Conservation (phyloP, 805 yeast species). For the Phaffomyces thermotolerans region DNA sequence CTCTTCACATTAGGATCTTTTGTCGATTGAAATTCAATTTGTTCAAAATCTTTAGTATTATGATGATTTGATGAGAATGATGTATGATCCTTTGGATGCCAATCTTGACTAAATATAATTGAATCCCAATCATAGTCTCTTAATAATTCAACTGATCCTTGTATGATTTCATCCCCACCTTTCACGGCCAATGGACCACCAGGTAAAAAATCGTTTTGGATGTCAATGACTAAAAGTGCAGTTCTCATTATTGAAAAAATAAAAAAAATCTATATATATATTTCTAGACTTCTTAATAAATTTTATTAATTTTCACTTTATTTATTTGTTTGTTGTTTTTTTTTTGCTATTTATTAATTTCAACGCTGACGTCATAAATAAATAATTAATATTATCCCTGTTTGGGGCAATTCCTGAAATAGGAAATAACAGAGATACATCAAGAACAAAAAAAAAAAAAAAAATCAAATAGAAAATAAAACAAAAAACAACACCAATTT, state of each 20-base stretch:
- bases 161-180: slow-evolving; percentile 53
- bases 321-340: too few relatives aligned
- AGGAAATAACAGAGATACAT: slow-evolving; percentile 20
- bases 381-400: background rate
- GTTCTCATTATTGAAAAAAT: too few relatives aligned
- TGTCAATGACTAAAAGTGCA: slow-evolving; percentile 71
- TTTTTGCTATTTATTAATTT: too few relatives aligned
- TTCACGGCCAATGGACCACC: slow-evolving; percentile 75
- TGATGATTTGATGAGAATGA: slow-evolving; percentile 75
- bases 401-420: slow-evolving; percentile 2
- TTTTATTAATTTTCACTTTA: too few relatives aligned
- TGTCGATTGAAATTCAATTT: slow-evolving; percentile 46
- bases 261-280: too few relatives aligned
- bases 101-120: slow-evolving; percentile 72
- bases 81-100: slow-evolving; percentile 77
- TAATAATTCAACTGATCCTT: slow-evolving; percentile 42
- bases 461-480: too few relatives aligned
- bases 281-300: too few relatives aligned
- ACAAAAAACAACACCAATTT: too few relatives aligned
- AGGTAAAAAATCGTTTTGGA: slow-evolving; percentile 84
- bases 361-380: too few relatives aligned
- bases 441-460: slow-evolving; percentile 9
- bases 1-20: slow-evolving; percentile 24
- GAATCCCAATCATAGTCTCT: slow-evolving; percentile 48
- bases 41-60: slow-evolving; percentile 41